Evolutionary conservation across 1,284 basidiomycete genomes (phyloP), one percentile per base, ranked within the genome.

Genomic region (Heterobasidion occidentale): DNA sequence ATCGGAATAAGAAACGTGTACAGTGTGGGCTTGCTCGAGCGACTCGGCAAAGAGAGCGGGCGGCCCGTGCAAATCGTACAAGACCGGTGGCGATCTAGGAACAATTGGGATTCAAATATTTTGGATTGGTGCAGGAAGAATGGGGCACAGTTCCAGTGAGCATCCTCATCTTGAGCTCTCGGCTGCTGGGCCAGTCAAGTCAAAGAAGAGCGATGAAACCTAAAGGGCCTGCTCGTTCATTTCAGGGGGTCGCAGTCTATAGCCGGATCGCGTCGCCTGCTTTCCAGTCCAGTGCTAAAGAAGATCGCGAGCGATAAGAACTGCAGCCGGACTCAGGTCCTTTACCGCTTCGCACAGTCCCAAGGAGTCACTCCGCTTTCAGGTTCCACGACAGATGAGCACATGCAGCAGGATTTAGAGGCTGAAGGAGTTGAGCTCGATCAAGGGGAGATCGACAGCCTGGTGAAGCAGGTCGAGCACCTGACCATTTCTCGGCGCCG

Each of bases 161-260:
- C 73, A 27, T 45, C 42, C 42, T 45, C 42, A 14, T 14, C 12
- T 45, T 45, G 42, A 45, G 12, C 17, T 14, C 44, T 36, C n/a
- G 6, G 27, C 27, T 27, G 27, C 27, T 27, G 6, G 6, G 27
- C 27, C 27, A 27, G 27, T 27, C 27, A 27, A 27, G 27, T 27
- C 27, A 27, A 27, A 27, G 27, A 27, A 27, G 27, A 27, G 27
- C 27, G 27, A 27, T 27, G 27, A 27, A 27, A 27, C 27, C 27
- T 27, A 27, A 27, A 27, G 27, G 27, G 27, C 27, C 27, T 27
- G 27, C 27, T 27, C 27, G 27, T 44, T 34, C 11, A n/a, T 27
- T 27, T 27, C 60, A 91, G 89, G 65, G 89, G 88, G 9, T 93
- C 92, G 69, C 92, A 91, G 91, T 92, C 91, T 17, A 71, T 93